Evolutionary conservation across 805 yeast species (phyloP).

Genomic region (Hanseniaspora taiwanica): DNA sequence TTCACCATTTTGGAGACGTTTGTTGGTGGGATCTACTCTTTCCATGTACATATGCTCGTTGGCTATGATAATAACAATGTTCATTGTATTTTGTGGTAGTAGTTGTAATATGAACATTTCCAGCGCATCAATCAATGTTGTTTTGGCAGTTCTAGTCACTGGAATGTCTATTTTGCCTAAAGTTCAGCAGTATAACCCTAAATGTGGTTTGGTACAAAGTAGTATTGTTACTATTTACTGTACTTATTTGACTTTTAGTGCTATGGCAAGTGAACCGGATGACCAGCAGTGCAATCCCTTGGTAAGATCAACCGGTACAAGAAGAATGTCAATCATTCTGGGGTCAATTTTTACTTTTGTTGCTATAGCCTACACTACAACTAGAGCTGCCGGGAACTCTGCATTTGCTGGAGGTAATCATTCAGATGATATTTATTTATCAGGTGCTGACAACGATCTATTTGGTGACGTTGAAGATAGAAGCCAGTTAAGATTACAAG

Average conservation of each 20-base stretch:
- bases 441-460: slow-evolving; percentile 19
- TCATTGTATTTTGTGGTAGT: slow-evolving; percentile 61
- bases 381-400: slow-evolving; percentile 85
- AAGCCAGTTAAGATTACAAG: slow-evolving; percentile 71
- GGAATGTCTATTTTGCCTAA: slow-evolving; percentile 63
- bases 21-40: slow-evolving; percentile 77
- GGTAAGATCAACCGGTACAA: slow-evolving; percentile 76
- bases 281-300: slow-evolving; percentile 86
- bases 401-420: slow-evolving; percentile 36
- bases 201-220: slow-evolving; percentile 91
- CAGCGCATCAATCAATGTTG: slow-evolving; percentile 65
- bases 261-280: slow-evolving; percentile 94
- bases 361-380: slow-evolving; percentile 94
- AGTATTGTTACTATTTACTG: slow-evolving; percentile 93
- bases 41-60: slow-evolving; percentile 69
- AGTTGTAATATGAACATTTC: slow-evolving; percentile 86
- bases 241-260: slow-evolving; percentile 80
- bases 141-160: slow-evolving; percentile 52
- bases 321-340: slow-evolving; percentile 73
- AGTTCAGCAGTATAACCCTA: slow-evolving; percentile 85
- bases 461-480: slow-evolving; percentile 22
- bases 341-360: slow-evolving; percentile 91
- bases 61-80: slow-evolving; percentile 66
- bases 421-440: slow-evolving; percentile 23
- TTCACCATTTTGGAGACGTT: slow-evolving; percentile 55